Evolutionary conservation across 2,329 filamentous ascomycete species (phyloP).

Genomic region (Fusarium fracticaudum): DNA sequence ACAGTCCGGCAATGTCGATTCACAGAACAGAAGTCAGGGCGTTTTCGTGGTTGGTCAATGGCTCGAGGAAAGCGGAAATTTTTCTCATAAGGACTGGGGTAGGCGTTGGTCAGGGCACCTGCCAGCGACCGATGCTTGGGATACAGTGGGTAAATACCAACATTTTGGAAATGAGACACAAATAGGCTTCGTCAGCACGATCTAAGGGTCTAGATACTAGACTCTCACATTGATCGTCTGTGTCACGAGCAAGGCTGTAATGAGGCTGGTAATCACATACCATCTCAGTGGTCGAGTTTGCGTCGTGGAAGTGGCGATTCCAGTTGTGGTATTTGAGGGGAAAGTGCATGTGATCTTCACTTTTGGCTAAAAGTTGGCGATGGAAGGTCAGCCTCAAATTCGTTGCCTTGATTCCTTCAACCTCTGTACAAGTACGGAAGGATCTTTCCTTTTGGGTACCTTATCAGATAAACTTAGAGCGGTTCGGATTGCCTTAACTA

Average conservation of each 20-base stretch:
- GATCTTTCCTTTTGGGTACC: not conserved
- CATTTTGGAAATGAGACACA: not conserved
- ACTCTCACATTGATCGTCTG: not conserved
- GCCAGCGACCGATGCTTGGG: slow-evolving; percentile 23
- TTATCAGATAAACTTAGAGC: not conserved
- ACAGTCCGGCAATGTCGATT: not conserved
- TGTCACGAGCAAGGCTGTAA: not conserved
- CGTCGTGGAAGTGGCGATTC: not conserved
- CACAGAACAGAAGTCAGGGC: slow-evolving; percentile 13
- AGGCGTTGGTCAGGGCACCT: slow-evolving; percentile 24
- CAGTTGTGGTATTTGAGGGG: not conserved
- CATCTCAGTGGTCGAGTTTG: not conserved
- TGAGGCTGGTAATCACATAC: slow-evolving; percentile 1
- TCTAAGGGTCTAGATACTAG: not conserved
- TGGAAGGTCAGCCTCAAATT: not conserved
- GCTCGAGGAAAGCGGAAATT: slow-evolving; percentile 36
- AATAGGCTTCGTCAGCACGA: not conserved
- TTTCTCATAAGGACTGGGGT: slow-evolving; percentile 26
- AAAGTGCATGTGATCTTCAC: not conserved
- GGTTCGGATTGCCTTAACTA: not conserved
- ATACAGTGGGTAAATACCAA: slow-evolving; percentile 8
- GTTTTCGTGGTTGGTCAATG: slow-evolving; percentile 8
- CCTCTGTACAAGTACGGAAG: not conserved
- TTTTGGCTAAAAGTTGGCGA: not conserved
- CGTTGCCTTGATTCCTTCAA: not conserved